Percentiles rank a stretch among this genome's conserved stretches.
These are phyloP conservation scores for Cladophialophora yegresii DNA, from an alignment of 2,329 filamentous ascomycete genomes.

Conservation along the genomic window DNA sequence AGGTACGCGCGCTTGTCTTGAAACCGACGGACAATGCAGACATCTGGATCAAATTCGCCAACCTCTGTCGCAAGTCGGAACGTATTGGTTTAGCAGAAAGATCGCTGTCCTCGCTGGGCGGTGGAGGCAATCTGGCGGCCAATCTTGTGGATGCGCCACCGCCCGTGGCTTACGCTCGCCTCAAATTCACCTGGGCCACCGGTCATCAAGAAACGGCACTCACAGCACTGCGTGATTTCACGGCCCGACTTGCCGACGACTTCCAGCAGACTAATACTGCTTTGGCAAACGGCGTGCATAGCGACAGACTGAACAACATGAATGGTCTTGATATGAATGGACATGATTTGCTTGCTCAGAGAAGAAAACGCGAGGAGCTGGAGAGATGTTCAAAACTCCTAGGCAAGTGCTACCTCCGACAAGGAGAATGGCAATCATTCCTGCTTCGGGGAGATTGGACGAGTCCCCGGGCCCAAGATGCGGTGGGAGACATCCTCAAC, in stretches of 20 bases:
- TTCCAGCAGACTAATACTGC: conserved; percentile 51
- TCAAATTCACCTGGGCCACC: conserved; percentile 95
- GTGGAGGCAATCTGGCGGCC: conserved; percentile 46
- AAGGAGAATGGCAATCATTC: conserved; percentile 92
- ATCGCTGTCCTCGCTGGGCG: conserved; percentile 86
- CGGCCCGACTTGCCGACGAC: conserved; percentile 60
- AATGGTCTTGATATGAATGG: conserved; percentile 43
- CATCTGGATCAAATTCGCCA: conserved; percentile 99
- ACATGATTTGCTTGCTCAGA: conserved; percentile 44
- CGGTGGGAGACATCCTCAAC: conserved; percentile 83
- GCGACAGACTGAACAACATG: conserved; percentile 50
- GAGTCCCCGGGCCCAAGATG: conserved; percentile 78
- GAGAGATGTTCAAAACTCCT: conserved; percentile 69
- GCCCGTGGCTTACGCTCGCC: conserved; percentile 90
- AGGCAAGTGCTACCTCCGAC: conserved; percentile 92
- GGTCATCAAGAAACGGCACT: conserved; percentile 67
- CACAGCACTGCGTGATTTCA: conserved; percentile 64
- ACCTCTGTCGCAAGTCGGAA: conserved; percentile 93
- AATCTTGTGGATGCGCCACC: conserved; percentile 55
- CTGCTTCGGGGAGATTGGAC: conserved; percentile 88
- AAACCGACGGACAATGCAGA: conserved; percentile 90
- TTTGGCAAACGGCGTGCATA: conserved; percentile 48
- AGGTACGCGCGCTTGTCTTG: conserved; percentile 88
- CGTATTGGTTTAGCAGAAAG: conserved; percentile 94
- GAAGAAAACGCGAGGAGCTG: conserved; percentile 51